Percentiles rank a stretch among this genome's conserved stretches.
phyloP scores from a whole-genome alignment of 225 moss, liverwort and hornwort genomes.

The Pseudisothecium myosuroides region DNA sequence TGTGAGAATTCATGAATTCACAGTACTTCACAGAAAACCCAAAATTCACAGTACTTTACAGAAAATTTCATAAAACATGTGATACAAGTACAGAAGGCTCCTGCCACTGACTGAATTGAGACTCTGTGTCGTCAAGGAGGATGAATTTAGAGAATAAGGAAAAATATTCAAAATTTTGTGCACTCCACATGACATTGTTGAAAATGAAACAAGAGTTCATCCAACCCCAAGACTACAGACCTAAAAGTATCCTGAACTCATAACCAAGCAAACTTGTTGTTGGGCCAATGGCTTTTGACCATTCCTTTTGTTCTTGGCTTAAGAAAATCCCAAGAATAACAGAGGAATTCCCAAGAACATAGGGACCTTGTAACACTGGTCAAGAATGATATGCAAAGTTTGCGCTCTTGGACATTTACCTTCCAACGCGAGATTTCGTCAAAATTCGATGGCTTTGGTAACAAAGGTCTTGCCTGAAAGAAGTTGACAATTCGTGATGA shows the following conservation, averaged over 20 bases:
- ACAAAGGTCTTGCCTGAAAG: constrained; percentile 59
- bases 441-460: constrained; percentile 70
- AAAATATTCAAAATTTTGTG: neutral
- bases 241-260: neutral
- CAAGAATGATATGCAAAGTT: neutral
- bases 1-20: constrained; percentile 4
- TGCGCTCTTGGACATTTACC: constrained; percentile 24
- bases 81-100: neutral
- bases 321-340: neutral
- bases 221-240: neutral
- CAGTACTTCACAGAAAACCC: neutral
- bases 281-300: neutral
- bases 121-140: neutral
- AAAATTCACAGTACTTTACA: neutral
- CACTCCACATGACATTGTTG: neutral
- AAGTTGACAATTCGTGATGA: neutral
- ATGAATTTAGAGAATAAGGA: neutral
- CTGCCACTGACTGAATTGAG: neutral
- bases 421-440: constrained; percentile 77
- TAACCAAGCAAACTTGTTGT: neutral
- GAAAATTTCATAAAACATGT: neutral
- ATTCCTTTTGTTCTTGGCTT: neutral
- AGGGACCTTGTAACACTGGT: neutral
- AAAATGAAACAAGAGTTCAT: neutral
- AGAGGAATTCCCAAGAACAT: neutral